Evolutionary conservation across 495 filamentous ascomycete species (phyloP).

Genomic region (Penicillium paxilli): DNA sequence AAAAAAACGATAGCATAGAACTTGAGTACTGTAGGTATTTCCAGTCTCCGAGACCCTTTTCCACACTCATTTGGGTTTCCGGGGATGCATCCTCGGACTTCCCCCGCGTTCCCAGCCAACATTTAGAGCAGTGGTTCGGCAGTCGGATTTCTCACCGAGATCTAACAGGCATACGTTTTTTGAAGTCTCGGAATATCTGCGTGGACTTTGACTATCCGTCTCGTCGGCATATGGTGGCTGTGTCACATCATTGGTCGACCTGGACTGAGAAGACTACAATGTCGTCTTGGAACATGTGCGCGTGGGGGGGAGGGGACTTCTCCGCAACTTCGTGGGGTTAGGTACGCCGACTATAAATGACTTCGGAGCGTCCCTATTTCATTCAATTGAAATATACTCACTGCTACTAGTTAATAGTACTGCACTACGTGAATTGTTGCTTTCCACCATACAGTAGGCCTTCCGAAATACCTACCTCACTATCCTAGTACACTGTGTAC

Average conservation of each 20-base stretch:
- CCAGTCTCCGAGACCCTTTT: background rate
- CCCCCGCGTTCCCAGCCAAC: constrained; percentile 21
- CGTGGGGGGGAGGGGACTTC: constrained; percentile 17
- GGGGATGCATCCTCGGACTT: constrained; percentile 30
- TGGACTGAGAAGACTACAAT: no score
- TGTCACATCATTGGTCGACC: constrained; percentile 11
- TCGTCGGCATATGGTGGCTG: background rate
- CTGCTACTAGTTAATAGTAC: no score
- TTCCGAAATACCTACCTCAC: no score
- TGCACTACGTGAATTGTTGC: no score
- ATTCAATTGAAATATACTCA: background rate
- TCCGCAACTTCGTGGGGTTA: constrained; percentile 13
- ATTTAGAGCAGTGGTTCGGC: constrained; percentile 17
- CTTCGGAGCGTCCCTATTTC: background rate
- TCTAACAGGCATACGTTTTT: background rate
- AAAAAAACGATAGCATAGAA: background rate
- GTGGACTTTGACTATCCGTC: constrained; percentile 38
- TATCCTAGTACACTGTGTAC: background rate
- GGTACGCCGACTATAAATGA: constrained; percentile 14
- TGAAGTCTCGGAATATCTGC: constrained; percentile 34
- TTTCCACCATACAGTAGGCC: no score
- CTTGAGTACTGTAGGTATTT: background rate
- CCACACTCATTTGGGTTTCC: background rate
- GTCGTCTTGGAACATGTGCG: background rate
- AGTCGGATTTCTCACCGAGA: constrained; percentile 38